These are phyloP conservation scores for Ashbya aceris DNA, from an alignment of 1,139 yeast species.

Conservation along the genomic window DNA sequence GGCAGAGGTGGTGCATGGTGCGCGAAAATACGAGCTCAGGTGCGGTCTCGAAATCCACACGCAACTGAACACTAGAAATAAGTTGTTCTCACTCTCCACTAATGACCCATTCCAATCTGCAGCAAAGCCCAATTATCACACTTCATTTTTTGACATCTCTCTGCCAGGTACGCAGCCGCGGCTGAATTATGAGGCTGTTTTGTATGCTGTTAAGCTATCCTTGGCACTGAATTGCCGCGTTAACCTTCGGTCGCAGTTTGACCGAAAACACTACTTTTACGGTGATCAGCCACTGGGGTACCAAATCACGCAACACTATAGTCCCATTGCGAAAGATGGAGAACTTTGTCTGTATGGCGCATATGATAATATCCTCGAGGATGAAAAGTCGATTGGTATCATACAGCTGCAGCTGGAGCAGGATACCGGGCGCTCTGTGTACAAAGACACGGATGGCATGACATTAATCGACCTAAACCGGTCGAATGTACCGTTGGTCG, in stretches of 20 bases:
- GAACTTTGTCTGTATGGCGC: slow-evolving; percentile 37
- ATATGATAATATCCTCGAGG: slow-evolving; percentile 44
- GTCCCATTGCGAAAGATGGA: slow-evolving; percentile 73
- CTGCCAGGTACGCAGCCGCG: slow-evolving; percentile 91
- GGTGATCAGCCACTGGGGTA: slow-evolving; percentile 96
- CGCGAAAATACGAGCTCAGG: slow-evolving; percentile 37
- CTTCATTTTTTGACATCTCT: slow-evolving; percentile 76
- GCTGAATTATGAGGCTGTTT: slow-evolving; percentile 66
- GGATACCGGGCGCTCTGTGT: slow-evolving; percentile 81
- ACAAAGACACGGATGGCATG: slow-evolving; percentile 33
- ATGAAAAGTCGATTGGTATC: slow-evolving; percentile 40
- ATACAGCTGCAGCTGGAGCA: slow-evolving; percentile 84
- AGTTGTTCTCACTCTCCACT: slow-evolving; percentile 61
- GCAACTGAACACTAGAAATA: slow-evolving; percentile 63
- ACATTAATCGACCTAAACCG: slow-evolving; percentile 71
- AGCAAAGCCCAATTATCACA: slow-evolving; percentile 55
- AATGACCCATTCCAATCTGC: slow-evolving; percentile 34
- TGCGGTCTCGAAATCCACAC: slow-evolving; percentile 94
- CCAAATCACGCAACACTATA: slow-evolving; percentile 84
- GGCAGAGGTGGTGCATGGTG: slow-evolving; percentile 5
- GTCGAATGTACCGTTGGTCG: slow-evolving; percentile 79
- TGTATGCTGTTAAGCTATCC: slow-evolving; percentile 65
- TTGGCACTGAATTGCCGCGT: slow-evolving; percentile 58
- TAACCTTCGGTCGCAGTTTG: slow-evolving; percentile 56
- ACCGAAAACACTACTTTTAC: slow-evolving; percentile 90